Conservation (phyloP, 768 basidiomycete genomes). For the Exidia glandulosa region DNA sequence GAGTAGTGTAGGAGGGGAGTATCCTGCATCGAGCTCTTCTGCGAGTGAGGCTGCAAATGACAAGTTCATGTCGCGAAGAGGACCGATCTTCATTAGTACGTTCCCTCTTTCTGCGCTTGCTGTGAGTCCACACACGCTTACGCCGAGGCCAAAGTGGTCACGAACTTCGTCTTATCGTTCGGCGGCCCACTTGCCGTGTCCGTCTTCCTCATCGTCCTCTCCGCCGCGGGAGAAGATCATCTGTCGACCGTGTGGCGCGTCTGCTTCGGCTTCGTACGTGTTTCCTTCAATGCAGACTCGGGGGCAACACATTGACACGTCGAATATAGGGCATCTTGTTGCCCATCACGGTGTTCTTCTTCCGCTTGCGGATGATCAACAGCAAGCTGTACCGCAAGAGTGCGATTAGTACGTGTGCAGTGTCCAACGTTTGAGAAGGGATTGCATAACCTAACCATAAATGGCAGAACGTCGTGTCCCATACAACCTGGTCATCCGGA, state of each 20-base stretch:
- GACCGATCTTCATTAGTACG: constrained; percentile 24
- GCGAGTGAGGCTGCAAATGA: constrained; percentile 69
- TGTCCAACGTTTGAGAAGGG: constrained; percentile 3
- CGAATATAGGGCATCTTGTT: constrained; percentile 36
- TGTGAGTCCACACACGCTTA: background rate
- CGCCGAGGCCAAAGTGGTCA: constrained; percentile 40
- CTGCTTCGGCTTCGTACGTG: constrained; percentile 38
- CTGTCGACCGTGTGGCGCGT: constrained; percentile 58
- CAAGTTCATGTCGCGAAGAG: constrained; percentile 45
- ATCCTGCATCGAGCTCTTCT: constrained; percentile 59
- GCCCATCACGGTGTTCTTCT: constrained; percentile 58
- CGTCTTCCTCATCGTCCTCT: constrained; percentile 57
- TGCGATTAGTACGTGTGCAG: constrained; percentile 42
- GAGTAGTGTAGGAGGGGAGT: constrained; percentile 61
- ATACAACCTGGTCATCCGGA: constrained; percentile 45
- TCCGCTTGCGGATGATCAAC: constrained; percentile 63
- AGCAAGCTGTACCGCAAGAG: constrained; percentile 50
- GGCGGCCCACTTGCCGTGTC: constrained; percentile 57
- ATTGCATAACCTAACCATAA: background rate
- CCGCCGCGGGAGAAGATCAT: constrained; percentile 51
- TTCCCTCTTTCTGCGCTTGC: background rate
- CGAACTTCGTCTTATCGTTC: constrained; percentile 59
- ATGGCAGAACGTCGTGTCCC: constrained; percentile 38
- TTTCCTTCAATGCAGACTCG: background rate
- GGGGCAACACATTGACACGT: background rate